A percentile compares a stretch with the other conserved stretches of the same genome.
Conservation (phyloP, 208 protist genomes). For the Leptomonas pyrrhocoris region DNA sequence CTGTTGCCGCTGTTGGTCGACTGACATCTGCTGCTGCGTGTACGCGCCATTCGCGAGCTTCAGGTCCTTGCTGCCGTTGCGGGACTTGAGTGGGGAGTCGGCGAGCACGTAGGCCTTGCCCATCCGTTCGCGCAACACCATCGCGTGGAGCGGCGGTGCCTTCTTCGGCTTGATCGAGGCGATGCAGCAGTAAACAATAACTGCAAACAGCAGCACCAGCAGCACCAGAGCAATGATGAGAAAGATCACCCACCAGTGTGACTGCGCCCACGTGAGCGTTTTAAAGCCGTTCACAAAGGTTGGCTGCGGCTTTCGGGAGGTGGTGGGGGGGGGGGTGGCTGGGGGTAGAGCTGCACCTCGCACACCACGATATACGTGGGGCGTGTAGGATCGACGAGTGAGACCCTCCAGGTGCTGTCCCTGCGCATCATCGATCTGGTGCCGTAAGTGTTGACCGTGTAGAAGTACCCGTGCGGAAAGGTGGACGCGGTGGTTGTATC, state of each 20-base stretch:
- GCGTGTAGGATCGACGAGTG: too few relatives aligned
- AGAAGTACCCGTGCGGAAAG: slow-evolving; percentile 46
- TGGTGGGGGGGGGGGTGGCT: slow-evolving; percentile 13
- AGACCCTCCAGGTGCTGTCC: too few relatives aligned
- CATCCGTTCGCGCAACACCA: slow-evolving; percentile 53
- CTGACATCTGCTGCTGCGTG: not conserved
- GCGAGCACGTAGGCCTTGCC: slow-evolving; percentile 35
- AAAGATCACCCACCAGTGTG: slow-evolving; percentile 54
- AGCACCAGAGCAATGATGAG: slow-evolving; percentile 38
- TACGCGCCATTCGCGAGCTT: slow-evolving; percentile 2
- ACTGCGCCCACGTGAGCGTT: slow-evolving; percentile 54
- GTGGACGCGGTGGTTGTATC: not conserved
- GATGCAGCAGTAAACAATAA: slow-evolving; percentile 48
- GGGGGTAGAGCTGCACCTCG: slow-evolving; percentile 43
- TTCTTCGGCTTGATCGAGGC: slow-evolving; percentile 23
- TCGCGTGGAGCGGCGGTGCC: slow-evolving; percentile 29
- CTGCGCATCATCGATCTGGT: slow-evolving; percentile 13
- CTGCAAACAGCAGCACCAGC: slow-evolving; percentile 25
- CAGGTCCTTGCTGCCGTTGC: slow-evolving; percentile 12
- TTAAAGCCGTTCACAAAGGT: slow-evolving; percentile 45
- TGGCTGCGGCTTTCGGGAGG: slow-evolving; percentile 38
- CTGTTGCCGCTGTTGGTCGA: not conserved
- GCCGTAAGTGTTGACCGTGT: slow-evolving; percentile 27
- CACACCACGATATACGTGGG: slow-evolving; percentile 34
- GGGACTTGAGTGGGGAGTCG: slow-evolving; percentile 19